Evolutionary conservation across 768 basidiomycete genomes (phyloP), one percentile per base, ranked within the genome.

Genomic region (Mycena metata): DNA sequence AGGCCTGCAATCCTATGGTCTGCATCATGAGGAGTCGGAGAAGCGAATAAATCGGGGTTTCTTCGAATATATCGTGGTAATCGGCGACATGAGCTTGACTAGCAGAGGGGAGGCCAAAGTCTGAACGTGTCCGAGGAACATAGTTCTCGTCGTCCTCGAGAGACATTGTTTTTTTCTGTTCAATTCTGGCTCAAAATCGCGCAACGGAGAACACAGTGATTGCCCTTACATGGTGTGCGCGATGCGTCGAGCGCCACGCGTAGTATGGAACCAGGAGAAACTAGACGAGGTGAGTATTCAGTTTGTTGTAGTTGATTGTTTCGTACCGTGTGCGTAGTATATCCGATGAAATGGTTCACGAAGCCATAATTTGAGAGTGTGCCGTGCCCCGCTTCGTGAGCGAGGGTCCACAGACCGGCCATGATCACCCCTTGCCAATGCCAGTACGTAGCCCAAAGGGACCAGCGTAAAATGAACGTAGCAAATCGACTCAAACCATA

Each of bases 91-190:
- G 81, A 7, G 84, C 82, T 35, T 51, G 49, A 24, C 9, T 15
- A 7, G 49, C 36, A 7, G 60, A 21, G 2, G 49, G 21, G 11
- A 61, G 49, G 8, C 60, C 60, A 8, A 61, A 33, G 2, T 61
- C 33, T 47, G 52, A 56, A 17, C 41, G 80, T 58, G 79, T 78
- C 63, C 84, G 81, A 50, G 90, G 90, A 7, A 92, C 86, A 65
- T 89, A 91, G 70, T 92, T 93, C 76, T 94, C 91, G 73, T 95
- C 93, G 19, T 89, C 81, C 74, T 91, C 91, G 79, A 93, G 91
- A 0, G 91, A 91, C 46, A 91, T 91, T 70, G 90, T 89, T 82
- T 84, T 84, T 83, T 62, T 62, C 60, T 62, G 60, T 23, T 23
- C 30, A 13, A 45, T 16, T 35, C 9, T 49, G 12, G 19, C 24